phyloP scores from a whole-genome alignment of 345 rosid species.

The Salix arbutifolia region DNA sequence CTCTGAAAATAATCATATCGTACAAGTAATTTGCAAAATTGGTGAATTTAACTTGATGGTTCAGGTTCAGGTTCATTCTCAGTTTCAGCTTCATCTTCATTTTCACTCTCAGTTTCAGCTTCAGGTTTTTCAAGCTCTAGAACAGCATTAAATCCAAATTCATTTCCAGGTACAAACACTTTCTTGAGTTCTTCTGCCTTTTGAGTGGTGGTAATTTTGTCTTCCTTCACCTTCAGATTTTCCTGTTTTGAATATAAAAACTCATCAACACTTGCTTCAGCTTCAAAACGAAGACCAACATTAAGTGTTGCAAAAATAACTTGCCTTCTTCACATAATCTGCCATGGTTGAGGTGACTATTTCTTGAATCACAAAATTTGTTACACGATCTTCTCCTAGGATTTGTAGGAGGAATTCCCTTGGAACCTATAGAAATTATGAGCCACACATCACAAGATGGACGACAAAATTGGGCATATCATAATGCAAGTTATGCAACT shows the following conservation, averaged over 20 bases:
- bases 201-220: constrained; percentile 52
- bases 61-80: too few species aligned
- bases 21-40: not conserved
- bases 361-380: constrained; percentile 57
- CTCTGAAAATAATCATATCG: not conserved
- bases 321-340: constrained; percentile 53
- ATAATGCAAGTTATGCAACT: not conserved
- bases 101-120: constrained; percentile 19
- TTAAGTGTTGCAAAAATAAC: not conserved
- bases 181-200: constrained; percentile 47
- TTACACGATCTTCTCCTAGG: constrained; percentile 54
- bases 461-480: not conserved
- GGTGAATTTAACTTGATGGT: constrained; percentile 5
- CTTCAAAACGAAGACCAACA: not conserved
- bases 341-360: constrained; percentile 58
- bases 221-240: constrained; percentile 49
- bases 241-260: constrained; percentile 29
- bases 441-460: not conserved
- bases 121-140: constrained; percentile 41
- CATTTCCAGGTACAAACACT: constrained; percentile 45
- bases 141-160: constrained; percentile 48
- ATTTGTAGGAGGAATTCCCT: constrained; percentile 44
- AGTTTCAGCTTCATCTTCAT: not conserved
- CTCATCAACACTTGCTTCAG: not conserved
- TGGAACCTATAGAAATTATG: constrained; percentile 39